phyloP scores from a whole-genome alignment of 768 basidiomycete genomes.

The Hericium erinaceus region DNA sequence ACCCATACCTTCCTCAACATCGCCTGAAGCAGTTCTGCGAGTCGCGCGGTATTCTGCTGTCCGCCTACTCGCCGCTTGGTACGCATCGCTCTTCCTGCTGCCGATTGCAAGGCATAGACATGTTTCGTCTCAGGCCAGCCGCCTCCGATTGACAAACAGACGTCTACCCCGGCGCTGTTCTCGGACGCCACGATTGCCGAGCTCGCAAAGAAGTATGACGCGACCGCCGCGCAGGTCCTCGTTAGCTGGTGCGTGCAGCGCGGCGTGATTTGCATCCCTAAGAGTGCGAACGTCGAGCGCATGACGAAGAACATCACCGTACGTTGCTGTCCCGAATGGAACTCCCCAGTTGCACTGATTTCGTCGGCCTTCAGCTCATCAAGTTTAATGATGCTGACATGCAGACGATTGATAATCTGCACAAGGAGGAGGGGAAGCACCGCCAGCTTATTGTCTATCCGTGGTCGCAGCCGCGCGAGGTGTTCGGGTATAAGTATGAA shows the following conservation, averaged over 20 bases:
- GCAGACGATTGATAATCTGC: constrained; percentile 30
- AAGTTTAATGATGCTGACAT: constrained; percentile 30
- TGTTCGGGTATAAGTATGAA: constrained; percentile 37
- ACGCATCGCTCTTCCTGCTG: neutral
- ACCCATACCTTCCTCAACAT: constrained; percentile 61
- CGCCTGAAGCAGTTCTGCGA: constrained; percentile 48
- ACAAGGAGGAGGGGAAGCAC: constrained; percentile 33
- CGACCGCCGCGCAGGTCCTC: neutral
- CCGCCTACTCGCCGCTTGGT: constrained; percentile 53
- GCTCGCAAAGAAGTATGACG: constrained; percentile 20
- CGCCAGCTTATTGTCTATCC: constrained; percentile 22
- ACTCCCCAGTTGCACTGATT: no score
- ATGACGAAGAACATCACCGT: constrained; percentile 44
- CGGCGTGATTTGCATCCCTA: constrained; percentile 44
- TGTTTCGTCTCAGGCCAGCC: neutral
- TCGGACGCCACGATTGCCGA: constrained; percentile 12
- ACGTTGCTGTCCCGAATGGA: neutral
- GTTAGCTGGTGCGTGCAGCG: constrained; percentile 40
- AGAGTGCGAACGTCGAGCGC: constrained; percentile 35
- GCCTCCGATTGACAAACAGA: neutral
- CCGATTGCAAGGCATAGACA: neutral
- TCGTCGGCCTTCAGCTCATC: constrained; percentile 21
- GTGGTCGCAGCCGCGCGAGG: constrained; percentile 18
- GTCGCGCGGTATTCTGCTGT: constrained; percentile 49
- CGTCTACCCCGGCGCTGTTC: neutral